Base-by-base conservation (phyloP, 2,329 filamentous ascomycete genomes). In the Domatiomyces catenatus region DNA sequence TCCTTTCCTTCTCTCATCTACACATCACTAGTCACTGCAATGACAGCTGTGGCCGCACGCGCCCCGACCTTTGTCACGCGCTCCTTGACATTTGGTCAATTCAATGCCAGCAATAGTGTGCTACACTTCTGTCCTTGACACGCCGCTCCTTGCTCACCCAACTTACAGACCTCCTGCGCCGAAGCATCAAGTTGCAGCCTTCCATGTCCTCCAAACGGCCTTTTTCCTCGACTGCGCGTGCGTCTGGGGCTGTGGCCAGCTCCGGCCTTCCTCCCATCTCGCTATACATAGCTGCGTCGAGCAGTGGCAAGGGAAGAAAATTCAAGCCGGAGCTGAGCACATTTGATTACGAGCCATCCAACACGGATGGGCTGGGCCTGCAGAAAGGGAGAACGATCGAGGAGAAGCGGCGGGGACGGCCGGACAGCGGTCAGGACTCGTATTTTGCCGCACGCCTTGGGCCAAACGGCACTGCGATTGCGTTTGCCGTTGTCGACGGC, bases 401-500 rank as follows among this genome's bases (percentile, higher is more conserved):
- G 72, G 79, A 74, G 58, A 72, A 76, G 61, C 79, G 79, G 63
- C 72, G 71, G 58, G 75, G 71, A 55, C 79, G 84, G 20, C 85
- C 83, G 47, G 83, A 80, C 52, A 92, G 85, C 48, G 92, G 92
- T 15, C 89, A 98, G 68, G 92, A 98, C 74, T 86, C 92, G 52
- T 96, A 95, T 71, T 98, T 98, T 68, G 83, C 92, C 60, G 79
- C 84, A 62, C 79, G 81, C 20, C 32, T 39, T 15, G 32, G 32
- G 10, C 45, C 19, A 3, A 72, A 95, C n/a, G 86, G 84, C 10
- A 81, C 80, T 48, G 75, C 80, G 42, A 77, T 94, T 8, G 86
- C 89, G 0, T 83, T 98, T 59, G 92, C 87, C 17, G 79, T 98
- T 20, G 88, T 89, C 49, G 92, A 98, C 64, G 92, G 92, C 8